These are phyloP conservation scores for Leccinum subgranulosum DNA, from an alignment of 768 basidiomycete genomes.

Conservation along the genomic window DNA sequence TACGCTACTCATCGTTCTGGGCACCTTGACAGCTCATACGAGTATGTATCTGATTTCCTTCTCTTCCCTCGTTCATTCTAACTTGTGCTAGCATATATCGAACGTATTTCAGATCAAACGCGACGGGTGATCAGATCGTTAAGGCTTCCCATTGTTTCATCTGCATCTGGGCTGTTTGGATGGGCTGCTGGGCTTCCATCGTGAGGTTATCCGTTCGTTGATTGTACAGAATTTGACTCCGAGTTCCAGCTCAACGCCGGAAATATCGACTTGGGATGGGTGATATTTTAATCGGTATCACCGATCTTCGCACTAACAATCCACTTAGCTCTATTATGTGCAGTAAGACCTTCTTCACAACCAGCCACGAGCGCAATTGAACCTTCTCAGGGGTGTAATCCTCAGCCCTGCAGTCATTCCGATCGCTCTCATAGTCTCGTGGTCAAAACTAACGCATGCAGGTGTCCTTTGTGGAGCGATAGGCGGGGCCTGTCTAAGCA, in stretches of 20 bases:
- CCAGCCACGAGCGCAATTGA: neutral
- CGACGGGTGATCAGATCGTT: constrained; percentile 39
- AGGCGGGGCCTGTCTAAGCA: constrained; percentile 40
- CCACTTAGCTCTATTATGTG: constrained; percentile 40
- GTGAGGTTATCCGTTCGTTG: constrained; percentile 16
- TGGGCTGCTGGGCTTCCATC: constrained; percentile 41
- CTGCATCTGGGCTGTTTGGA: constrained; percentile 43
- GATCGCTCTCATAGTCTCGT: constrained; percentile 44
- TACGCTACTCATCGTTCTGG: neutral
- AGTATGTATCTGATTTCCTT: constrained; percentile 28
- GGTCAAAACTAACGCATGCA: constrained; percentile 42
- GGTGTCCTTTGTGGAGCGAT: constrained; percentile 42
- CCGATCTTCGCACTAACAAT: constrained; percentile 5
- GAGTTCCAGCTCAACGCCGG: constrained; percentile 39
- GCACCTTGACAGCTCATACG: constrained; percentile 37
- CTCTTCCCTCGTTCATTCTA: neutral
- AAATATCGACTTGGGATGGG: constrained; percentile 47
- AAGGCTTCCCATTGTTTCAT: constrained; percentile 38
- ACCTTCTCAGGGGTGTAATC: constrained; percentile 40
- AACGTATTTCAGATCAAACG: constrained; percentile 37
- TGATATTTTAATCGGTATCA: constrained; percentile 15
- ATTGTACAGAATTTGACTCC: neutral
- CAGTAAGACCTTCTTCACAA: constrained; percentile 29
- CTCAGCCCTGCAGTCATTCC: constrained; percentile 51
- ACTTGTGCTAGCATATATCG: constrained; percentile 31